These are phyloP conservation scores for Salvia sclarea DNA, from an alignment of 305 asterid species.

Conservation along the genomic window DNA sequence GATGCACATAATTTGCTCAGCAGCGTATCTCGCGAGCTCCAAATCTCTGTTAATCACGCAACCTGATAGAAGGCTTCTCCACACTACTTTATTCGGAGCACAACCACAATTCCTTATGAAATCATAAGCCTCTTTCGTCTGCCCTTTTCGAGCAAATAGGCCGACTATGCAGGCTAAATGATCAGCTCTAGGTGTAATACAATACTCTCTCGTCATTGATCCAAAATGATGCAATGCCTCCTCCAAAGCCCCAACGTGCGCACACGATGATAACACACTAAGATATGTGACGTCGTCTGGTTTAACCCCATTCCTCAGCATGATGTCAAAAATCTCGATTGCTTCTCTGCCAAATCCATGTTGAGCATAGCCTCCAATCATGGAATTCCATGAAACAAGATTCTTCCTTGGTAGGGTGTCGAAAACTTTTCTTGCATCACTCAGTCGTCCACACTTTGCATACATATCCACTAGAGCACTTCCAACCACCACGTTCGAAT, in stretches of 20 bases:
- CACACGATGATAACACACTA: conserved; percentile 68
- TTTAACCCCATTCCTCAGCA: conserved; percentile 46
- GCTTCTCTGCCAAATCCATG: conserved; percentile 73
- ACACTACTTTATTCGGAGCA: conserved; percentile 61
- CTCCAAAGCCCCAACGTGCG: conserved; percentile 61
- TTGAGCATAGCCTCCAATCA: conserved; percentile 73
- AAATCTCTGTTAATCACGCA: conserved; percentile 58
- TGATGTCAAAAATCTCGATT: conserved; percentile 50
- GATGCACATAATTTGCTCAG: conserved; percentile 54
- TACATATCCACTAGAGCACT: conserved; percentile 78
- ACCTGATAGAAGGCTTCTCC: conserved; percentile 79
- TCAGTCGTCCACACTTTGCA: conserved; percentile 67
- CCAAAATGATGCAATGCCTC: conserved; percentile 59
- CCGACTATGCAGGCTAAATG: conserved; percentile 74
- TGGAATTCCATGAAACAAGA: conserved; percentile 74
- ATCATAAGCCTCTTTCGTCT: conserved; percentile 54
- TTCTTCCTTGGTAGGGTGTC: conserved; percentile 54
- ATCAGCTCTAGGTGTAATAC: conserved; percentile 57
- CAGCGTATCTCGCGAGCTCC: conserved; percentile 55
- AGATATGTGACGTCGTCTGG: conserved; percentile 64
- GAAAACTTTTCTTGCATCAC: conserved; percentile 58
- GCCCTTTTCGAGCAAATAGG: conserved; percentile 65
- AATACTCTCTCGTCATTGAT: conserved; percentile 54
- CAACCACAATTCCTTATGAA: conserved; percentile 42
- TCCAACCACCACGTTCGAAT: conserved; percentile 72